These are phyloP conservation scores for Ilyonectria sp. DNA, from an alignment of 2,329 filamentous ascomycete species.

Conservation along the genomic window DNA sequence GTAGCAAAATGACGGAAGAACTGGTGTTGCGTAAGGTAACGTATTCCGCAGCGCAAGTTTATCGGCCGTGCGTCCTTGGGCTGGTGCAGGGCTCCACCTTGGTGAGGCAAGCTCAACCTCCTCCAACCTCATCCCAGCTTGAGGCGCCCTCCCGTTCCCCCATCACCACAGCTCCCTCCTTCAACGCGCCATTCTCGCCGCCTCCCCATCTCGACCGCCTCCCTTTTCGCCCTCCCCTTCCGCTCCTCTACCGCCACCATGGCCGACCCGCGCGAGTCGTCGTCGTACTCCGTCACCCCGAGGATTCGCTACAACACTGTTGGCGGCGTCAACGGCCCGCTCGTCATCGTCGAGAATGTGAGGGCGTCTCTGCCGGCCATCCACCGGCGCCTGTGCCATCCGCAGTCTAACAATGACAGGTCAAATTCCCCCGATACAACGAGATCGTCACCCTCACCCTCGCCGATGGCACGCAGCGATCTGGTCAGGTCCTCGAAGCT, in stretches of 20 bases:
- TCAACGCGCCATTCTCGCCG: constrained; percentile 30
- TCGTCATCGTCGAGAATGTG: constrained; percentile 98
- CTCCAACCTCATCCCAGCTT: constrained; percentile 55
- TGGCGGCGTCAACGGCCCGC: constrained; percentile 95
- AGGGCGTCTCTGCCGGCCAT: constrained; percentile 18
- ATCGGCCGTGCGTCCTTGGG: constrained; percentile 48
- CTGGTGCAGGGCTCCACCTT: constrained; percentile 54
- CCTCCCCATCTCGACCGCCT: constrained; percentile 38
- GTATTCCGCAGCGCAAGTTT: constrained; percentile 30
- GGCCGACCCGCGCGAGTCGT: constrained; percentile 71
- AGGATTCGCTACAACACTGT: constrained; percentile 96
- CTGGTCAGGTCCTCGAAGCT: constrained; percentile 96
- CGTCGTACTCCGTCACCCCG: constrained; percentile 72
- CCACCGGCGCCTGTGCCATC: constrained; percentile 26
- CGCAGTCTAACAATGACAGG: constrained; percentile 66
- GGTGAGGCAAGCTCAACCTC: constrained; percentile 58
- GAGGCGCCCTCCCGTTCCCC: constrained; percentile 41
- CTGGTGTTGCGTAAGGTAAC: constrained; percentile 30
- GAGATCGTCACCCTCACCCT: constrained; percentile 98
- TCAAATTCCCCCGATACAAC: constrained; percentile 98
- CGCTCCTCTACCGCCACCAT: constrained; percentile 55
- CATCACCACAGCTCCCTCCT: constrained; percentile 45
- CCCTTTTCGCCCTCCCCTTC: constrained; percentile 31
- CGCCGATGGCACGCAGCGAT: constrained; percentile 93
- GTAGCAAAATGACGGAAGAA: constrained; percentile 9